Evolutionary conservation across 1,139 yeast species (phyloP).

Genomic region (Yarrowia galli): DNA sequence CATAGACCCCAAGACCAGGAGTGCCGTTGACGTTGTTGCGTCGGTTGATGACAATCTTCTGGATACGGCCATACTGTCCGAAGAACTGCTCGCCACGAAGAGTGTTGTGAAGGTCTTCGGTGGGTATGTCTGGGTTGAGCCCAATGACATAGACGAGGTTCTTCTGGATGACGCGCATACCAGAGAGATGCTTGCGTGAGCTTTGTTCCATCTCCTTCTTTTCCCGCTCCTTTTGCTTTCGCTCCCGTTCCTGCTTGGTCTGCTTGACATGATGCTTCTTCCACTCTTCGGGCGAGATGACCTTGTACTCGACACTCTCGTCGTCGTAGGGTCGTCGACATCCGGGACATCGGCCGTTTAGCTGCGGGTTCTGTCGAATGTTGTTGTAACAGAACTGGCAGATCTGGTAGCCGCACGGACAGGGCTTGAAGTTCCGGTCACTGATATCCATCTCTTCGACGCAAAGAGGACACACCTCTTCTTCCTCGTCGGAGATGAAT

Average conservation of each 20-base stretch:
- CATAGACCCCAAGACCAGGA: constrained; percentile 93
- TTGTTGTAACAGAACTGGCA: constrained; percentile 98
- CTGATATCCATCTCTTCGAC: constrained; percentile 97
- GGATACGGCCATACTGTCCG: constrained; percentile 96
- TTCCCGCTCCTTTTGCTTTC: constrained; percentile 89
- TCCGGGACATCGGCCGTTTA: constrained; percentile 97
- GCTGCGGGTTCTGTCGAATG: constrained; percentile 91
- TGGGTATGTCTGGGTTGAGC: constrained; percentile 85
- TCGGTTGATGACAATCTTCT: constrained; percentile 90
- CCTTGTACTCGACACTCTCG: constrained; percentile 86
- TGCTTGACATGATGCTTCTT: constrained; percentile 73
- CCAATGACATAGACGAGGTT: constrained; percentile 97
- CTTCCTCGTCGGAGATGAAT: constrained; percentile 39
- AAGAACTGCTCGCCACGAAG: constrained; percentile 91
- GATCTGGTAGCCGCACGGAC: constrained; percentile 98
- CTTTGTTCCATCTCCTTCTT: constrained; percentile 48
- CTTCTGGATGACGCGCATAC: constrained; percentile 97
- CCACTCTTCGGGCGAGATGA: constrained; percentile 82
- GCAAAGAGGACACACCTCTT: constrained; percentile 72
- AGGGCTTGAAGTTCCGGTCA: constrained; percentile 95
- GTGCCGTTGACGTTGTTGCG: constrained; percentile 61
- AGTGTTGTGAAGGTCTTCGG: constrained; percentile 86
- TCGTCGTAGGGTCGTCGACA: constrained; percentile 95
- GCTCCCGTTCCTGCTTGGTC: constrained; percentile 82
- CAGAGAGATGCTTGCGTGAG: constrained; percentile 75